Conservation (phyloP, 2,329 filamentous ascomycete species). For the Fusarium sp. region DNA sequence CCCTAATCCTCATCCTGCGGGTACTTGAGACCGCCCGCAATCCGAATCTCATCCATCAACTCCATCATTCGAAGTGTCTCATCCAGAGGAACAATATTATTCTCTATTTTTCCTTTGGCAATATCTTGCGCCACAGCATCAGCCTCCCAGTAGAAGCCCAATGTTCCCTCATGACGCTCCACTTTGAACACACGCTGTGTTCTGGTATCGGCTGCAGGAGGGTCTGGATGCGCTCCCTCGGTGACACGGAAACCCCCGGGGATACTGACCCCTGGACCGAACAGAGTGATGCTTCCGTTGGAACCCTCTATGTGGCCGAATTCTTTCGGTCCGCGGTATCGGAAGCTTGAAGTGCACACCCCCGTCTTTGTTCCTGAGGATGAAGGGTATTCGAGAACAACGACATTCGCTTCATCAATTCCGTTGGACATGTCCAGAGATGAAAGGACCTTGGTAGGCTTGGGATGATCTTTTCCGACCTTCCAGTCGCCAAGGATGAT, state of each 20-base stretch:
- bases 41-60: slow-evolving; percentile 59
- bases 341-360: slow-evolving; percentile 18
- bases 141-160: slow-evolving; percentile 27
- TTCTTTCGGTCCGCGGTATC: slow-evolving; percentile 4
- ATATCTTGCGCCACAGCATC: slow-evolving; percentile 23
- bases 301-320: slow-evolving; percentile 18
- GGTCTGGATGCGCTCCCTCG: not conserved
- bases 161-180: slow-evolving; percentile 5
- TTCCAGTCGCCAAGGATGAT: slow-evolving; percentile 25
- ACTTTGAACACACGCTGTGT: slow-evolving; percentile 10
- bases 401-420: slow-evolving; percentile 3
- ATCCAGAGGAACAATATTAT: slow-evolving; percentile 55
- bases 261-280: slow-evolving; percentile 15
- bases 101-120: slow-evolving; percentile 50
- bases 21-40: slow-evolving; percentile 6
- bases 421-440: slow-evolving; percentile 17
- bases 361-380: slow-evolving; percentile 8
- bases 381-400: slow-evolving; percentile 11
- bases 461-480: slow-evolving; percentile 14
- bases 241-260: slow-evolving; percentile 16
- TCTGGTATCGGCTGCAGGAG: not conserved
- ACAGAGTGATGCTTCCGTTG: slow-evolving; percentile 7
- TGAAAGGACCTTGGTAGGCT: not conserved
- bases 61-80: slow-evolving; percentile 59
- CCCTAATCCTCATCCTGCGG: slow-evolving; percentile 14